Base-by-base conservation (phyloP, 257 asterid species). In the Solanum sitiens region DNA sequence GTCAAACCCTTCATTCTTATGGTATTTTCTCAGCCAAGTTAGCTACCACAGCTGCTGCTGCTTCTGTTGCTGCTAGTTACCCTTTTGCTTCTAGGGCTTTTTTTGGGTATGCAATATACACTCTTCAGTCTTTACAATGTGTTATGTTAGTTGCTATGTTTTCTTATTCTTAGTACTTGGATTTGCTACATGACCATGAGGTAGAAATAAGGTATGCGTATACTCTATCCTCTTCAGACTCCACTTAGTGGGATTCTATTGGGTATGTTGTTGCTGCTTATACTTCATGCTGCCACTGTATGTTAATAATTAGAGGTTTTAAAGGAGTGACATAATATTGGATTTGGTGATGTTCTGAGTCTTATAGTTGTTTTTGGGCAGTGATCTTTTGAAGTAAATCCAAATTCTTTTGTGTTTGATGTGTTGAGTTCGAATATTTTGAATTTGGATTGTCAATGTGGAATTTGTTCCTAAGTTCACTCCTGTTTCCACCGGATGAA, bases 71-170 rank as follows among this genome's bases (percentile, higher is more conserved):
- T 59, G 73, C 91, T 83, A 45, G 90, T 40, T 83, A 95, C 72
- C 98, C 97, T 35, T 93, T 95, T 88, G 94, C 98, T 15, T 88
- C 91, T 74, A 90, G 93, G 87, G 91, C 95, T 68, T 83, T 94
- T 10, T 88, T 93, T 16, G 92, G 98, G 98, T 94, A 89, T 20
- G 47, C 67, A 27, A 44, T 47, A 80, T 18, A 45, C 39, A 45
- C 39, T n/a, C 65, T 27, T 80, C 8, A 25, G 25, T 79, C 25
- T 79, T 79, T 79, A 79, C 13, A 8, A 45, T 25, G 7, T 45
- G 16, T n/a, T 79, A 16, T 45, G 42, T 45, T 44, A 40, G 18
- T 76, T 53, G 20, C 59, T 14, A 47, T 50, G 23, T 50, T 50
- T 50, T 50, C 23, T 15, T 50, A 50, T 50, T 50, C 61, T 50